Base-by-base conservation (phyloP, 768 basidiomycete genomes). In the Phylloporus scabripes region DNA sequence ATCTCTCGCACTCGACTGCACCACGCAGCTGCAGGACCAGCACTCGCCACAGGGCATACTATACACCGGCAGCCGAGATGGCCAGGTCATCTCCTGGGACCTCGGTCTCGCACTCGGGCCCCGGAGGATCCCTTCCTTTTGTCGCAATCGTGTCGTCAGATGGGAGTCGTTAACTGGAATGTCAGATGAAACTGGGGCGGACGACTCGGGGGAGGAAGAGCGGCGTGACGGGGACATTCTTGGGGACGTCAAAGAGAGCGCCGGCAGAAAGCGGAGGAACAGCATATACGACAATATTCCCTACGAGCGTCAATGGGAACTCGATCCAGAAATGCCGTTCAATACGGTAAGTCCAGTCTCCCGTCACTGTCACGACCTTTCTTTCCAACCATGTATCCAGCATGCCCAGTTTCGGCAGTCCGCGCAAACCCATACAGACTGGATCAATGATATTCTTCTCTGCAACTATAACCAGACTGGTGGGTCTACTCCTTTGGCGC, bases 361-460 rank as follows among this genome's bases (percentile, higher is more conserved):
- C 46, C 21, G 34, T 46, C 29, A 15, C 24, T 32, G 7, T 46
- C 46, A 28, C 36, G 26, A 29, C 43, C 37, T 37, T 24, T 51
- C 40, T 31, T 31, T 31, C 52, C 28, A 51, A 59, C 45, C 42
- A 42, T 52, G 52, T 54, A 36, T 51, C 50, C 54, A 82, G 79
- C 66, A 69, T 21, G 76, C 82, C 23, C 73, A 76, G 18, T 97
- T 96, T 63, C 79, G 95, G 26, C 94, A 97, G 65, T 86, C 83
- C 50, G 83, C 85, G 8, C 93, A 97, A 63, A 78, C 81, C 5
- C 93, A 97, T 64, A 84, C 83, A 1, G 94, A 97, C 68, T 99
- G 95, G 95, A 81, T 98, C 31, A 99, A 96, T 62, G 95, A 98
- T 59, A 80, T 98, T 41, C 62, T 92, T 3, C 76, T 99, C 15